Evolutionary conservation across 805 yeast genomes (phyloP).

Genomic region (Metschnikowia picachoensis): DNA sequence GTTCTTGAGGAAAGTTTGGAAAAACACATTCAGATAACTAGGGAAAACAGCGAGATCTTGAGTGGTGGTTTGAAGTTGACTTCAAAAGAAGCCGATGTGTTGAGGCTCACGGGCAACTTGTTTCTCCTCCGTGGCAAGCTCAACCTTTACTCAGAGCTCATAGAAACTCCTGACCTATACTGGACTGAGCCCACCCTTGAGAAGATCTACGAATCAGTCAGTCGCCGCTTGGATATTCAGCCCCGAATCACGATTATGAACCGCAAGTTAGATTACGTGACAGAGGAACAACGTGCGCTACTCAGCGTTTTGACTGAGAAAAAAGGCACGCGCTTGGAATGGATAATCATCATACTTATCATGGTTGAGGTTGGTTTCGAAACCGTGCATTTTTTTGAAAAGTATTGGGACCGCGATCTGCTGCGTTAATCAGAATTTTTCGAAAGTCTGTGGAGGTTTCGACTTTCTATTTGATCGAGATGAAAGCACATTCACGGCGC

Average conservation of each 20-base stretch:
- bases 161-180: slow-evolving; percentile 88
- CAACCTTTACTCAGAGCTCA: slow-evolving; percentile 80
- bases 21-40: slow-evolving; percentile 58
- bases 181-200: slow-evolving; percentile 92
- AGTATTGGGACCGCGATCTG: slow-evolving; percentile 22
- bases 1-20: slow-evolving; percentile 73
- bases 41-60: slow-evolving; percentile 59
- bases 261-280: slow-evolving; percentile 82
- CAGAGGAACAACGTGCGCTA: slow-evolving; percentile 81
- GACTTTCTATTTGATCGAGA: too few species aligned
- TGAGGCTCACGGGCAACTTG: slow-evolving; percentile 68
- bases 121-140: slow-evolving; percentile 76
- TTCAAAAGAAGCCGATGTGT: slow-evolving; percentile 53
- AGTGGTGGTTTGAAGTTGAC: slow-evolving; percentile 53
- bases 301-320: slow-evolving; percentile 72
- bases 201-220: slow-evolving; percentile 64
- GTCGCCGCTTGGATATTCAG: slow-evolving; percentile 67
- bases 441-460: too few species aligned
- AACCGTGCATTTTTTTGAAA: slow-evolving; percentile 65
- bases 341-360: slow-evolving; percentile 82
- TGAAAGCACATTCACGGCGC: too few species aligned
- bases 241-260: slow-evolving; percentile 78
- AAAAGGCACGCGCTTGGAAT: slow-evolving; percentile 73
- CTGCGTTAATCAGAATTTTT: not conserved
- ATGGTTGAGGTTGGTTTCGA: slow-evolving; percentile 85